These are phyloP conservation scores for Afroboletus lepidellus DNA, from an alignment of 1,284 basidiomycete species.

Conservation along the genomic window DNA sequence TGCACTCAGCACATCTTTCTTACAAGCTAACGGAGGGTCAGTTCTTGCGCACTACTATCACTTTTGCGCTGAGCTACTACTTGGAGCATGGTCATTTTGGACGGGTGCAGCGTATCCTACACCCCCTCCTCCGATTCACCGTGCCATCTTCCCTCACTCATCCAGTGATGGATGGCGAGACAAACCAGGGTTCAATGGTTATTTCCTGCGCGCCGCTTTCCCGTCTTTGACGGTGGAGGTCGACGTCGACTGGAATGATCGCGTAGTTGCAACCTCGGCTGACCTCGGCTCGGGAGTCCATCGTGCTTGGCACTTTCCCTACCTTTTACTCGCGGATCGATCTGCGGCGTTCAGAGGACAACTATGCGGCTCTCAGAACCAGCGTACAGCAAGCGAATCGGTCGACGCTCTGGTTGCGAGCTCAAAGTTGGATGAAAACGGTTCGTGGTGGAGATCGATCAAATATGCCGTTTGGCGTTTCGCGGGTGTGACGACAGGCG, in stretches of 20 bases:
- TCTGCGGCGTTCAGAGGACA: conserved; percentile 70
- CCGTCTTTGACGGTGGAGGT: conserved; percentile 71
- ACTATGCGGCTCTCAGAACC: conserved; percentile 58
- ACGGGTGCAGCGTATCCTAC: conserved; percentile 42
- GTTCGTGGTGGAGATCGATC: conserved; percentile 71
- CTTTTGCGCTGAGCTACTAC: conserved; percentile 73
- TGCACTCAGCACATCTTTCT: background rate
- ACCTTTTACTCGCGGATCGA: conserved; percentile 66
- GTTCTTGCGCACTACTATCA: conserved; percentile 82
- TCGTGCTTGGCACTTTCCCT: conserved; percentile 55
- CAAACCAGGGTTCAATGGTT: conserved; percentile 67
- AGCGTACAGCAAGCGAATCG: conserved; percentile 68
- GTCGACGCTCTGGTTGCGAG: conserved; percentile 37
- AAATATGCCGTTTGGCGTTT: conserved; percentile 61
- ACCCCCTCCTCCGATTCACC: conserved; percentile 55
- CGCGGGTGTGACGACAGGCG: conserved; percentile 44
- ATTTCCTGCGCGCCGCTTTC: conserved; percentile 74
- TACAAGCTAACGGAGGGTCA: conserved; percentile 20
- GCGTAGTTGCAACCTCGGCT: conserved; percentile 42
- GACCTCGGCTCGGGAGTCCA: conserved; percentile 7
- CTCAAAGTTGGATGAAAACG: conserved; percentile 32
- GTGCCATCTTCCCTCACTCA: conserved; percentile 68
- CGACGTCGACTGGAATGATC: conserved; percentile 67
- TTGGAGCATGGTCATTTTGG: conserved; percentile 75
- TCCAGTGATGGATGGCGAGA: conserved; percentile 67